Conservation (phyloP, 305 asterid species). For the Fraxinus ornus region DNA sequence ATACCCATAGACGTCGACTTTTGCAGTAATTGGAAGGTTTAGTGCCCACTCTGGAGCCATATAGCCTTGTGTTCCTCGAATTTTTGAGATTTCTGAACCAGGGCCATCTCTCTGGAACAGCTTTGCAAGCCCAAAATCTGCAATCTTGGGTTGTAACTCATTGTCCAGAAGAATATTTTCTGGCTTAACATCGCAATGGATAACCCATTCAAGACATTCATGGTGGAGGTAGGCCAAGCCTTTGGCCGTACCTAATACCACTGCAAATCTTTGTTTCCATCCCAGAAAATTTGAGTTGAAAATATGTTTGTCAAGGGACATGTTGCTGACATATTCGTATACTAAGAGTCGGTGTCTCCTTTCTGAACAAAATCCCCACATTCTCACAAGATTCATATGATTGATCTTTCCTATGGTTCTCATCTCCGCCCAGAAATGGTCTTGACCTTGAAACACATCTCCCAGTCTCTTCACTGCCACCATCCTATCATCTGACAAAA, state of each 20-base stretch:
- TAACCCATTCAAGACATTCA: slow-evolving; percentile 79
- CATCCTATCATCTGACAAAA: slow-evolving; percentile 44
- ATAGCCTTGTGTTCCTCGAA: slow-evolving; percentile 71
- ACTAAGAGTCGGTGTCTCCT: slow-evolving; percentile 48
- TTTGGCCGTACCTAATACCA: slow-evolving; percentile 66
- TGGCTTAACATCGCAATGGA: slow-evolving; percentile 78
- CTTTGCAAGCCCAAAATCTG: slow-evolving; percentile 76
- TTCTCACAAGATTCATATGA: slow-evolving; percentile 70
- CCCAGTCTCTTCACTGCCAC: slow-evolving; percentile 68
- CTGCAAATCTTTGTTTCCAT: slow-evolving; percentile 55
- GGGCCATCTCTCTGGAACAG: slow-evolving; percentile 51
- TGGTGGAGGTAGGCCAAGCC: slow-evolving; percentile 75
- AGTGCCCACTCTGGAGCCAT: slow-evolving; percentile 82
- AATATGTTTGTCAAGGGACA: slow-evolving; percentile 56
- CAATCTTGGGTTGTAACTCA: slow-evolving; percentile 62
- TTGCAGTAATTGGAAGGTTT: slow-evolving; percentile 64
- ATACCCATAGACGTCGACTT: slow-evolving; percentile 69
- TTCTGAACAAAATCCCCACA: slow-evolving; percentile 65
- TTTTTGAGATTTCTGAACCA: slow-evolving; percentile 45
- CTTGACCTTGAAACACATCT: slow-evolving; percentile 46
- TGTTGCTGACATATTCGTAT: slow-evolving; percentile 51
- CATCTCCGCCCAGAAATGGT: slow-evolving; percentile 62
- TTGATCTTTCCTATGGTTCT: slow-evolving; percentile 58
- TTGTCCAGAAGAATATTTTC: slow-evolving; percentile 64
- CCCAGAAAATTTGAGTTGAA: slow-evolving; percentile 36